Conservation (phyloP, 805 yeast genomes). For the Lachancea nothofagi region DNA sequence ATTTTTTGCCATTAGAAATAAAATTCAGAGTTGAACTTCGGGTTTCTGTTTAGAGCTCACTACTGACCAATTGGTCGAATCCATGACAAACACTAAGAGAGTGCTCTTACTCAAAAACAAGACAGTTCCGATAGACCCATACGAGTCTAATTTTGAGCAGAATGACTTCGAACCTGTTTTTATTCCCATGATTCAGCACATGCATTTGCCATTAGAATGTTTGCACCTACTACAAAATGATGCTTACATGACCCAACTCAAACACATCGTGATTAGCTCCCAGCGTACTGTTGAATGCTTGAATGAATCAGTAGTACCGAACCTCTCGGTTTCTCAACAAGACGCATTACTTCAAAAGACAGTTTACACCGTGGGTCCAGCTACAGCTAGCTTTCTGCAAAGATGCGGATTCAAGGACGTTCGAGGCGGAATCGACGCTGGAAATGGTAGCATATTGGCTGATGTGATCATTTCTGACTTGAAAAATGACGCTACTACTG, state of each 20-base stretch:
- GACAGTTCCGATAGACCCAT: slow-evolving; percentile 65
- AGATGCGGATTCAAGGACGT: slow-evolving; percentile 62
- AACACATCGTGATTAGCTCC: slow-evolving; percentile 71
- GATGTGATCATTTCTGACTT: slow-evolving; percentile 48
- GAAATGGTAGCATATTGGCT: slow-evolving; percentile 71
- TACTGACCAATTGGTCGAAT: neutral
- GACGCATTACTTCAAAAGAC: slow-evolving; percentile 41
- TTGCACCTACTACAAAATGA: slow-evolving; percentile 39
- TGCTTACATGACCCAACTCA: slow-evolving; percentile 37
- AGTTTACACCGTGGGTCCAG: slow-evolving; percentile 88
- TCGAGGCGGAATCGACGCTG: slow-evolving; percentile 70
- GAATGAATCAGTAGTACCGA: slow-evolving; percentile 38
- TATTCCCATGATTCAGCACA: slow-evolving; percentile 70
- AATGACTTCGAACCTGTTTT: slow-evolving; percentile 45
- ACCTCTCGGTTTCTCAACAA: slow-evolving; percentile 14
- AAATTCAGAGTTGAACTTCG: neutral
- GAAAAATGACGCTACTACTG: neutral
- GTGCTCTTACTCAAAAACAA: slow-evolving; percentile 64
- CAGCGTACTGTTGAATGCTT: slow-evolving; percentile 88
- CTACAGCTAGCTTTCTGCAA: slow-evolving; percentile 57
- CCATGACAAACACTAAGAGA: slow-evolving; percentile 11
- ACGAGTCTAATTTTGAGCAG: slow-evolving; percentile 40
- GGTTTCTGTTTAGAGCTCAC: too few relatives aligned
- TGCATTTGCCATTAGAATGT: slow-evolving; percentile 44
- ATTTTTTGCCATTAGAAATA: neutral